These are phyloP conservation scores for Candida sanyaensis DNA, from an alignment of 1,139 yeast species.

Conservation along the genomic window DNA sequence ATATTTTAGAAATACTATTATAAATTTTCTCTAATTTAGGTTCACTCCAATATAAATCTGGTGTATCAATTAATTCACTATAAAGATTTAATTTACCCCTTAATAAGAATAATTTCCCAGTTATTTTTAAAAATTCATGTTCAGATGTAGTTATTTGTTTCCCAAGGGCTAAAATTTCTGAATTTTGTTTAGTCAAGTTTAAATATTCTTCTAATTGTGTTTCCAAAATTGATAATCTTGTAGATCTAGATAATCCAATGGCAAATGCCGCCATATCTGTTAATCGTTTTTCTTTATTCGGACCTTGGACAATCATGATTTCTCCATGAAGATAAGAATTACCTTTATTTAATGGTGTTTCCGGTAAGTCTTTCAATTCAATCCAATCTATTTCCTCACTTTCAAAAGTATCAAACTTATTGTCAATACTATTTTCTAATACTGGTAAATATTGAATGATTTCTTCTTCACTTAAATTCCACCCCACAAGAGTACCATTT, in stretches of 20 bases:
- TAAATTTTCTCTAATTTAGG: constrained; percentile 80
- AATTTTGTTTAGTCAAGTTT: constrained; percentile 58
- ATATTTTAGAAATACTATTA: constrained; percentile 63
- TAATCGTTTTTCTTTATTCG: constrained; percentile 44
- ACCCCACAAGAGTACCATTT: constrained; percentile 78
- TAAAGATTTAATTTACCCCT: constrained; percentile 83
- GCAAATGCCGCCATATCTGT: constrained; percentile 89
- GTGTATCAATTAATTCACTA: constrained; percentile 89
- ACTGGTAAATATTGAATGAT: constrained; percentile 52
- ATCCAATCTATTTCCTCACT: constrained; percentile 87
- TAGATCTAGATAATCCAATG: constrained; percentile 82
- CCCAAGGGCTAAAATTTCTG: constrained; percentile 70
- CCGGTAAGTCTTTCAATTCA: constrained; percentile 40
- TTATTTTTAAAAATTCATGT: constrained; percentile 63
- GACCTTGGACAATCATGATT: constrained; percentile 61
- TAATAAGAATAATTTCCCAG: constrained; percentile 72
- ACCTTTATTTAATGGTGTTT: constrained; percentile 28
- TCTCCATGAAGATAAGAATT: constrained; percentile 64
- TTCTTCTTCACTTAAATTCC: constrained; percentile 68
- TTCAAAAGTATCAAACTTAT: constrained; percentile 54
- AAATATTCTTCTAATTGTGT: constrained; percentile 69
- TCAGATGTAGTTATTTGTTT: constrained; percentile 56
- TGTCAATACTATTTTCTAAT: constrained; percentile 29
- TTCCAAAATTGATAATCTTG: constrained; percentile 80
- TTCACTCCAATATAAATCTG: constrained; percentile 91